Evolutionary conservation across 768 basidiomycete genomes (phyloP).

Genomic region (Mycena polygramma): DNA sequence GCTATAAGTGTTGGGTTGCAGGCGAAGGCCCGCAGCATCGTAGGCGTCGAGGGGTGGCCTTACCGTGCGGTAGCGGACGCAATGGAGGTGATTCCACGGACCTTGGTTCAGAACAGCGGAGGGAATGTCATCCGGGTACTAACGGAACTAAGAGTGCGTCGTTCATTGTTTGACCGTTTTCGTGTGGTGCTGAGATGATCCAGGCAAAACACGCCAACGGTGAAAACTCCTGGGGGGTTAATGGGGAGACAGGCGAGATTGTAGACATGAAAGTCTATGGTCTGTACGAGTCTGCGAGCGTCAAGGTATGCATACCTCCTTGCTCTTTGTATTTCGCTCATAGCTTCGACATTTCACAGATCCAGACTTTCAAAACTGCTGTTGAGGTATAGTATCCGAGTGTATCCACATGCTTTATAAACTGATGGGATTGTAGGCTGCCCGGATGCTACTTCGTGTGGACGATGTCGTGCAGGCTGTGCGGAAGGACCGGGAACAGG

Average conservation of each 20-base stretch:
- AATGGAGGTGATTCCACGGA: constrained; percentile 97
- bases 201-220: constrained; percentile 97
- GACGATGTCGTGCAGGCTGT: constrained; percentile 96
- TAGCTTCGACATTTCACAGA: constrained; percentile 53
- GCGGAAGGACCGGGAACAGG: constrained; percentile 77
- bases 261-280: constrained; percentile 97
- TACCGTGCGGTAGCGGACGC: constrained; percentile 95
- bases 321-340: not conserved
- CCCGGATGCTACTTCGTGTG: constrained; percentile 91
- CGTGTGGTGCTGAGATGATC: constrained; percentile 19
- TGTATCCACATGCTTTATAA: constrained; percentile 11
- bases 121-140: constrained; percentile 94
- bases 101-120: constrained; percentile 94
- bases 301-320: constrained; percentile 72
- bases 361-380: constrained; percentile 97
- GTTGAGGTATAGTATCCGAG: constrained; percentile 72
- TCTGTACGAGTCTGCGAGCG: constrained; percentile 94
- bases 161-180: not conserved
- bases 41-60: constrained; percentile 92
- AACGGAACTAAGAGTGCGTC: constrained; percentile 90
- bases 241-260: constrained; percentile 96
- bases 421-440: constrained; percentile 63
- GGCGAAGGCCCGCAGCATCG: constrained; percentile 80
- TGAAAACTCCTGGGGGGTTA: constrained; percentile 92
- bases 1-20: constrained; percentile 92